Evolutionary conservation across 305 asterid species (phyloP).

Genomic region (Fraxinus sp.): DNA sequence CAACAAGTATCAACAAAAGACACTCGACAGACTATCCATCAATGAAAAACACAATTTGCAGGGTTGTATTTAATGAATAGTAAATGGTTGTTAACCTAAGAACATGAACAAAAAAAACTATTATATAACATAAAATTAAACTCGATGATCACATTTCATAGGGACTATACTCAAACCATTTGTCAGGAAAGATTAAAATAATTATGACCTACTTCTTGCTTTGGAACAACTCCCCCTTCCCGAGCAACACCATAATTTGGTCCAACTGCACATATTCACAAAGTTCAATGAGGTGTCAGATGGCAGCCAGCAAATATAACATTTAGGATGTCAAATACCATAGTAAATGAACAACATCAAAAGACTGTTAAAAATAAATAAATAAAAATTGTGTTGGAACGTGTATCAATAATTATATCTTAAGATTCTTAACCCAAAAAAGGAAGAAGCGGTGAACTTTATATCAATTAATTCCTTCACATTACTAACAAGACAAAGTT

Average conservation of each 20-base stretch:
- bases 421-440: not conserved
- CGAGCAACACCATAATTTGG: constrained; percentile 29
- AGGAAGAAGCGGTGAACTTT: not conserved
- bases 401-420: not conserved
- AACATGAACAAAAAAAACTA: not conserved
- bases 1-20: not conserved
- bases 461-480: not conserved
- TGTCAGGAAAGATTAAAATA: constrained; percentile 5
- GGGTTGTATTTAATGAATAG: not conserved
- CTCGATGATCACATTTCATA: not conserved
- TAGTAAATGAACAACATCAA: constrained; percentile 7
- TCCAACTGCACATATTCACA: constrained; percentile 37
- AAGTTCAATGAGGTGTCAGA: constrained; percentile 21
- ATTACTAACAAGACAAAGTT: not conserved
- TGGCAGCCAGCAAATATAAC: constrained; percentile 15
- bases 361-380: not conserved
- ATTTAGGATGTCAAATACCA: not conserved
- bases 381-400: not conserved
- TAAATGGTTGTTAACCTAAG: not conserved
- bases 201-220: constrained; percentile 44
- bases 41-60: not conserved
- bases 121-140: not conserved
- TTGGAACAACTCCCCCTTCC: constrained; percentile 34
- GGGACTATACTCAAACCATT: constrained; percentile 27
- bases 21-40: not conserved